Evolutionary conservation across 345 rosid genomes (phyloP), one percentile per base, ranked within the genome.

Genomic region (Salix purpurea): DNA sequence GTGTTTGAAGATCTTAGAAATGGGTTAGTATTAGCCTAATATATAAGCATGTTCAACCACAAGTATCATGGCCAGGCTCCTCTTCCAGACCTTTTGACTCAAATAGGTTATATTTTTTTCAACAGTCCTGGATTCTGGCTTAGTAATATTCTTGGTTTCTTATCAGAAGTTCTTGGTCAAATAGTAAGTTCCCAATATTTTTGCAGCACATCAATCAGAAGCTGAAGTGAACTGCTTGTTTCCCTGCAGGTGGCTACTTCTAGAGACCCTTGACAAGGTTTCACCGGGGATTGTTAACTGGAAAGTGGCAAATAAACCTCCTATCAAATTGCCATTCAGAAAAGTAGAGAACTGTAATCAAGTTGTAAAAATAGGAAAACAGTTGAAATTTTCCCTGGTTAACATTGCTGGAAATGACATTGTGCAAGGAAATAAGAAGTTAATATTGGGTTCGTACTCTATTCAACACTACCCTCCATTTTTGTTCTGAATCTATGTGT

Each of bases 301-400:
- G 98, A 93, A 90, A 83, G 69, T 88, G 73, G 97, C 98, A 75
- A 96, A 91, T 89, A 96, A 86, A 88, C 97, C 98, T 73, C 99
- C 99, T 2, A 96, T 93, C 69, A 93, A 96, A 79, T 78, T 93
- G 87, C 99, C 98, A 65, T 96, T 96, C 86, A 92, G 88, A 86
- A 96, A 93, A 90, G 98, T 96, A 76, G 99, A 93, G 75, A 93
- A 96, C 80, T 96, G 98, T 78, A 96, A 96, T 70, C 99, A 96
- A 77, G 98, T 93, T 36, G 93, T 96, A 66, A 93, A 96, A 86
- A 71, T 96, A 77, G 99, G 99, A 76, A 96, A 92, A 80, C 98
- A 96, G 70, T 86, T 96, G 79, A 93, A 92, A 83, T 96, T 96
- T 86, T 96, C 97, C 83, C 84, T 93, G 85, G 97, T 96, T 70